Evolutionary conservation across 2,329 filamentous ascomycete species (phyloP), one percentile per base, ranked within the genome.

Genomic region (Aspergillus fijiensis): DNA sequence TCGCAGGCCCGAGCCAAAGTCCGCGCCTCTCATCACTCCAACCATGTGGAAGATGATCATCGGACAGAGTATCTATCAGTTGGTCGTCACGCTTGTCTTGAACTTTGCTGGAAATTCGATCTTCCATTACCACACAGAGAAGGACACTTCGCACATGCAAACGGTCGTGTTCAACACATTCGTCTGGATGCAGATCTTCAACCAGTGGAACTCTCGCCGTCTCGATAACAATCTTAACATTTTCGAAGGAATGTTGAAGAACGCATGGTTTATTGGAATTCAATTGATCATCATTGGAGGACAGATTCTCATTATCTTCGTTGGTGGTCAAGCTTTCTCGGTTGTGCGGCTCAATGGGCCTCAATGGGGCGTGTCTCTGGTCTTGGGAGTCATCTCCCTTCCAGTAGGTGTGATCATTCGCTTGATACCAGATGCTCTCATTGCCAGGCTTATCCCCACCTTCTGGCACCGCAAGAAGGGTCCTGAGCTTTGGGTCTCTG

Each of bases 251-350:
- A 66, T 80, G 25, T 67, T 70, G 49, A 70, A 69, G 53, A 80
- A 80, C 58, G 70, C 65, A n/a, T 80, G 77, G 75, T 80, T 80
- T 65, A 81, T 90, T 35, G 81, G 79, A 4, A 89, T 91, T 45
- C 84, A 89, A 68, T 70, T 81, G 25, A 81, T 89, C 67, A 91
- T 90, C 68, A 78, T 90, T 49, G 86, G 82, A 12, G 89, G 88
- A 9, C 89, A 91, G 69, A 81, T 88, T n/a, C 72, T 89, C 73
- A 91, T 91, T 69, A 81, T 91, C 60, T 89, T 89, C 67, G 82
- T 89, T 60, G 89, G 89, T 63, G 87, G 88, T 6, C 77, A 81
- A 29, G 88, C 88, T 0, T 90, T 92, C 70, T 84, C 85, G 11
- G 86, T 88, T 1, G 76, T 76, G 7, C 81, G 80, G 0, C 79